Conservation (phyloP, 805 yeast species). For the Kodamaea laetipori region DNA sequence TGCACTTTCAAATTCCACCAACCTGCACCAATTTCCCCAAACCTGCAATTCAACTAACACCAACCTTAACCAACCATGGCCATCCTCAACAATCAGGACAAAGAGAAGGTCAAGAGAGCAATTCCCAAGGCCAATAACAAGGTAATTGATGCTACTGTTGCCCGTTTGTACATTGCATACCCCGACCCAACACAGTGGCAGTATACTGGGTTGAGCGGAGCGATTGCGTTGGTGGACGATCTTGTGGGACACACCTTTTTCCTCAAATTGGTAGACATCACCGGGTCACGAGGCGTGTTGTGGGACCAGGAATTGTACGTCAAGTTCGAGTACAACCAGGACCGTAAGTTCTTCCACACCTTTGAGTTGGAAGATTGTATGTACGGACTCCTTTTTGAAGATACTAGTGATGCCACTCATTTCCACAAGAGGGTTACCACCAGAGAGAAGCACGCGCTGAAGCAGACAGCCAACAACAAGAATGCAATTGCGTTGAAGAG, state of each 20-base stretch:
- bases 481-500: slow-evolving; percentile 82
- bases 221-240: slow-evolving; percentile 85
- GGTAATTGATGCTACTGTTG: slow-evolving; percentile 86
- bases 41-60: no score
- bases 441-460: slow-evolving; percentile 82
- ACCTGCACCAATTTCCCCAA: no score
- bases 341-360: slow-evolving; percentile 90
- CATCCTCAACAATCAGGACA: slow-evolving; percentile 56
- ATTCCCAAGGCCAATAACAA: slow-evolving; percentile 88
- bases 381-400: slow-evolving; percentile 87
- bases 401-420: slow-evolving; percentile 82
- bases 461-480: slow-evolving; percentile 80
- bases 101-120: slow-evolving; percentile 85
- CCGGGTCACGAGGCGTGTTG: slow-evolving; percentile 79
- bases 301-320: slow-evolving; percentile 98
- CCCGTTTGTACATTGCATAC: slow-evolving; percentile 84
- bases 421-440: slow-evolving; percentile 75
- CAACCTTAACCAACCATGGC: slow-evolving; percentile 36
- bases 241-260: slow-evolving; percentile 92
- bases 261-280: slow-evolving; percentile 82
- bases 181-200: slow-evolving; percentile 83
- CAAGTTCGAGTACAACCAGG: slow-evolving; percentile 88
- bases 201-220: slow-evolving; percentile 88
- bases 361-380: slow-evolving; percentile 91
- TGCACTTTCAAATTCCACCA: no score